phyloP scores from a whole-genome alignment of 1,284 basidiomycete genomes.

The Bondarzewia mesenterica region DNA sequence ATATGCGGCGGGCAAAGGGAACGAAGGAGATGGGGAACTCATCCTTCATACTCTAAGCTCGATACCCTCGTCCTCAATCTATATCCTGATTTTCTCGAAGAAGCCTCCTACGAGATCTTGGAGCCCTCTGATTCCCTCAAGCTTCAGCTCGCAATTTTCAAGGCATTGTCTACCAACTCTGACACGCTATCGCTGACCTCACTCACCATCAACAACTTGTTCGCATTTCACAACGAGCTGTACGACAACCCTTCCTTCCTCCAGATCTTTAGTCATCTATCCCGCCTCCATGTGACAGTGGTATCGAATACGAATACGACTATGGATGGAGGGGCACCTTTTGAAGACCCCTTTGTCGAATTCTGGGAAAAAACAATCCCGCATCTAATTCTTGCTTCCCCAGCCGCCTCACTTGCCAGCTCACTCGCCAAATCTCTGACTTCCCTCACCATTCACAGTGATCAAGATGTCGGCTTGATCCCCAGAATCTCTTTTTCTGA shows the following conservation, averaged over 20 bases:
- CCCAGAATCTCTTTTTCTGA: background rate
- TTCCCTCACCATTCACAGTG: background rate
- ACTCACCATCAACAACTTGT: background rate
- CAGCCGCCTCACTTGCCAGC: background rate
- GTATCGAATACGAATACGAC: background rate
- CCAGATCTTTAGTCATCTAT: background rate
- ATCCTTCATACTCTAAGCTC: too few species aligned
- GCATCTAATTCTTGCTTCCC: background rate
- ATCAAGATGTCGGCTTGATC: background rate
- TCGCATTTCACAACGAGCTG: background rate
- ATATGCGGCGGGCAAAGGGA: too few species aligned
- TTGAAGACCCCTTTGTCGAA: background rate
- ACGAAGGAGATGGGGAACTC: too few species aligned
- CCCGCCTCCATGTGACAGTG: background rate
- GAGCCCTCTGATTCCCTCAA: background rate
- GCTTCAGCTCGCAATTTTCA: background rate
- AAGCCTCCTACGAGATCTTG: background rate
- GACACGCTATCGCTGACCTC: background rate
- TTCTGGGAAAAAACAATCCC: conserved; percentile 2
- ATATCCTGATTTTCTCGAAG: background rate
- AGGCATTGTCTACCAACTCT: background rate
- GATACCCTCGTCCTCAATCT: background rate
- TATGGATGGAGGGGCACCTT: too few species aligned
- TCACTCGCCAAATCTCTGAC: background rate
- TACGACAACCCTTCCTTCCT: background rate